Percentiles rank a stretch among this genome's conserved stretches.
These are phyloP conservation scores for Metarhizium guizhouense DNA, from an alignment of 2,329 filamentous ascomycete species.

Conservation along the genomic window DNA sequence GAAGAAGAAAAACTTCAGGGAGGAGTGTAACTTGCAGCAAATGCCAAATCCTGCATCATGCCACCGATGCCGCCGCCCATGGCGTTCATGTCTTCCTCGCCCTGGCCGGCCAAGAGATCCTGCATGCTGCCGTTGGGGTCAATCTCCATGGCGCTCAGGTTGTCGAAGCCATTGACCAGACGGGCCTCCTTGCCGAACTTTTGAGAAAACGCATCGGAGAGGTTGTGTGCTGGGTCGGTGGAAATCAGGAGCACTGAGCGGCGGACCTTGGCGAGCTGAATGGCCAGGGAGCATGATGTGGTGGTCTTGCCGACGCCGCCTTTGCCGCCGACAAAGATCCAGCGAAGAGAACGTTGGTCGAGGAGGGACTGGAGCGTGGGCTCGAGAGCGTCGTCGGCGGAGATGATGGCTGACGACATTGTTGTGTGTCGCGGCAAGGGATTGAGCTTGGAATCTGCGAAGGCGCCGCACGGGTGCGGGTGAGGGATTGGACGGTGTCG, in stretches of 20 bases:
- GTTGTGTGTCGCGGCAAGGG: not conserved
- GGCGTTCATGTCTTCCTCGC: slow-evolving; percentile 59
- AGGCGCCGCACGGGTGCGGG: not conserved
- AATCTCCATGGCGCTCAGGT: slow-evolving; percentile 97
- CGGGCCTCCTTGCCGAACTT: slow-evolving; percentile 99
- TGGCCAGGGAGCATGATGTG: slow-evolving; percentile 96
- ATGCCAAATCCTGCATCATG: slow-evolving; percentile 98
- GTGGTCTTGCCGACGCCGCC: slow-evolving; percentile 98
- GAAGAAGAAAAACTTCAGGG: too few relatives aligned
- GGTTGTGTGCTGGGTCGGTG: slow-evolving; percentile 95
- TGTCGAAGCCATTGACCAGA: slow-evolving; percentile 82
- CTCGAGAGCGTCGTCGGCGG: slow-evolving; percentile 67
- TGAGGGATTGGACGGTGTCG: too few relatives aligned
- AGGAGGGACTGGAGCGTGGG: slow-evolving; percentile 90
- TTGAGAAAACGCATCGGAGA: slow-evolving; percentile 95
- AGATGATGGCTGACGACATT: slow-evolving; percentile 33
- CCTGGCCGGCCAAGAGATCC: slow-evolving; percentile 73
- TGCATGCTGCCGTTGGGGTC: slow-evolving; percentile 97
- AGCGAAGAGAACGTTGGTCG: slow-evolving; percentile 89
- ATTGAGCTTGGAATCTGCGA: not conserved
- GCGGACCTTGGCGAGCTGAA: slow-evolving; percentile 90
- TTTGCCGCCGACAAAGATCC: slow-evolving; percentile 99
- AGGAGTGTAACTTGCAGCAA: slow-evolving; percentile 52
- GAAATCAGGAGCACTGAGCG: slow-evolving; percentile 96
- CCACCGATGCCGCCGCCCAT: slow-evolving; percentile 70